These are phyloP conservation scores for Corylus americana DNA, from an alignment of 306 rosid genomes.

Conservation along the genomic window DNA sequence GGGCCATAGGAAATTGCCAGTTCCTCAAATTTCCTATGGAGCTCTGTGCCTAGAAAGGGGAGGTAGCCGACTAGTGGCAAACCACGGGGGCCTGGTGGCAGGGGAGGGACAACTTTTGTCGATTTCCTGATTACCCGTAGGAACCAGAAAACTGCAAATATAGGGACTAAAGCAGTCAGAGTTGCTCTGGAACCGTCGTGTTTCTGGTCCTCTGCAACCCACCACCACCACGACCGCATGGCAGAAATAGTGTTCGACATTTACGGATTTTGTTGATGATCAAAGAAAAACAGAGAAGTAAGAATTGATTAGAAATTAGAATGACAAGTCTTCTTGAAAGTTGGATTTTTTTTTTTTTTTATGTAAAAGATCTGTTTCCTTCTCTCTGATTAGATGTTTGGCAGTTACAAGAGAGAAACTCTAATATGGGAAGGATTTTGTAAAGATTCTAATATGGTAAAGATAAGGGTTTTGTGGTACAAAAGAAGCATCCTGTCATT, in stretches of 20 bases:
- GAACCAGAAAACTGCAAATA: not conserved
- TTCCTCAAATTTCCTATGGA: constrained; percentile 27
- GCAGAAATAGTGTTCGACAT: not conserved
- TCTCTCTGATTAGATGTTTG: no score
- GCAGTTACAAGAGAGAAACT: no score
- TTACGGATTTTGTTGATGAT: no score
- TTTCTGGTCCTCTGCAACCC: not conserved
- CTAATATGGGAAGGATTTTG: no score
- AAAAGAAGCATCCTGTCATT: no score
- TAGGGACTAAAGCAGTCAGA: not conserved
- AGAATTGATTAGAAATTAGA: no score
- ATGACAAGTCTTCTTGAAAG: no score
- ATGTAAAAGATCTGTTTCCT: no score
- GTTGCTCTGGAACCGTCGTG: not conserved
- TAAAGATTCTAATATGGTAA: no score
- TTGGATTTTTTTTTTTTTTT: no score
- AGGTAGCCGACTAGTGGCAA: constrained; percentile 38
- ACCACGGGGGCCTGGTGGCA: constrained; percentile 43
- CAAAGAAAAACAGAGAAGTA: no score
- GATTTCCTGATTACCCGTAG: not conserved
- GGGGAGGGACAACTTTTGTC: not conserved
- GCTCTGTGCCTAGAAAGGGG: constrained; percentile 33
- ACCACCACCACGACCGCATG: not conserved
- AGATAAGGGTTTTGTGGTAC: no score
- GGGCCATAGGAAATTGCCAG: constrained; percentile 34